Base-by-base conservation (phyloP, 2,329 filamentous ascomycete species). In the Metarhizium robertsii region DNA sequence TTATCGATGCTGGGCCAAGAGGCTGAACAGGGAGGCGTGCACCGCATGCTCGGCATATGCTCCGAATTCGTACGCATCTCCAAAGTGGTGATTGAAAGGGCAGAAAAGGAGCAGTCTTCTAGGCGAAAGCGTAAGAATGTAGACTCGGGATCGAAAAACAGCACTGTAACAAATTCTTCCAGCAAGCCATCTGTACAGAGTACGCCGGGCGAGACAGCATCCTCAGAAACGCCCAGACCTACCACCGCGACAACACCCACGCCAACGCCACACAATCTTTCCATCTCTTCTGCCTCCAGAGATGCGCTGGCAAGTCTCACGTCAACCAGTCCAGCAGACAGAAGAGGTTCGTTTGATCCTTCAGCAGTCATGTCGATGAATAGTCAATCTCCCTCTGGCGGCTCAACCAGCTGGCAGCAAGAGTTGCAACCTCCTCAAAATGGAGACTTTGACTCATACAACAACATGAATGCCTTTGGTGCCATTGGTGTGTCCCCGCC, bases 21-120 rank as follows among this genome's bases (percentile, higher is more conserved):
- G 64, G 89, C 92, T 60, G 88, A 91, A 56, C 94, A 92, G 56
- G 89, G 91, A 46, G 92, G 90, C 64, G 90, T 97, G 5, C 90
- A 90, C 67, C 88, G 94, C 52, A 97, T 97, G 90, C 81, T 96
- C 18, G 87, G 86, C 29, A 87, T 97, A 1, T 97, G 92, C 69
- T 84, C 89, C n/a, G 94, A 99, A 66, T 99, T 99, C 63, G 92
- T 96, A 69, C 85, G 94, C 57, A 96, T 99, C 60, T 91, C 91
- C 40, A 90, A 87, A 66, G 84, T 91, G 3, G 90, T 96, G 8
- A 85, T 97, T 49, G 92, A 97, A 57, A 95, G 92, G 68, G 83
- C 90, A 0, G 92, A 97, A 66, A 90, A 87, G 65, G 92, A 97
- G 53, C 83, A 88, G 40, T 80, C 86, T 30, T 85, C 83, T 5